These are phyloP conservation scores for Carex littledalei DNA, from an alignment of 176 grass and related monocot species.

Conservation along the genomic window DNA sequence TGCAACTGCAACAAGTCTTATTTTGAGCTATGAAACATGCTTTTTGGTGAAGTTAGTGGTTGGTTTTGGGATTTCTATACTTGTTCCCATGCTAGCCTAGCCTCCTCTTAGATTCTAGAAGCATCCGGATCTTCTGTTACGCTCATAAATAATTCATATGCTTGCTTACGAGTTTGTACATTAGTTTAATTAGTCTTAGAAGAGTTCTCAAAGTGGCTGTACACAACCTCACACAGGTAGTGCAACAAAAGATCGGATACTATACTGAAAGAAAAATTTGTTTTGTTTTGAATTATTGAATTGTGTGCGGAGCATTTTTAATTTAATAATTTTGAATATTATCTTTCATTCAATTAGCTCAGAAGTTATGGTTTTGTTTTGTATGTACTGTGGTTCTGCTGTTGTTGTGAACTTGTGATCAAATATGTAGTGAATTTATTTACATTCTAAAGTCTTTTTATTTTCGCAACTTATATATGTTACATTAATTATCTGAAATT, in stretches of 20 bases:
- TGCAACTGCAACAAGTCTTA: neutral
- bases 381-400: neutral
- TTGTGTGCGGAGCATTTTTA: neutral
- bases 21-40: neutral
- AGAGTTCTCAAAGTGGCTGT: neutral
- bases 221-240: neutral
- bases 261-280: neutral
- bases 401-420: neutral
- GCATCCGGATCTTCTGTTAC: neutral
- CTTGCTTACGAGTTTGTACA: neutral
- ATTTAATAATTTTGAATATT: neutral
- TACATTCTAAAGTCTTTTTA: neutral
- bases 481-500: neutral
- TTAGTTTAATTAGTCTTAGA: conserved; percentile 1
- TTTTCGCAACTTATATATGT: neutral
- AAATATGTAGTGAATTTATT: neutral
- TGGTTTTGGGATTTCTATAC: neutral
- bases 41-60: neutral
- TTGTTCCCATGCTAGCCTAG: neutral
- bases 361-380: neutral
- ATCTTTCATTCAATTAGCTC: neutral
- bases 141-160: neutral
- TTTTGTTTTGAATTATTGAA: neutral
- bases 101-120: conserved; percentile 1
- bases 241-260: neutral